Percentiles rank a stretch among this genome's conserved stretches.
Evolutionary conservation across 2,329 filamentous ascomycete species (phyloP).

Genomic region (Alternaria gaisen): DNA sequence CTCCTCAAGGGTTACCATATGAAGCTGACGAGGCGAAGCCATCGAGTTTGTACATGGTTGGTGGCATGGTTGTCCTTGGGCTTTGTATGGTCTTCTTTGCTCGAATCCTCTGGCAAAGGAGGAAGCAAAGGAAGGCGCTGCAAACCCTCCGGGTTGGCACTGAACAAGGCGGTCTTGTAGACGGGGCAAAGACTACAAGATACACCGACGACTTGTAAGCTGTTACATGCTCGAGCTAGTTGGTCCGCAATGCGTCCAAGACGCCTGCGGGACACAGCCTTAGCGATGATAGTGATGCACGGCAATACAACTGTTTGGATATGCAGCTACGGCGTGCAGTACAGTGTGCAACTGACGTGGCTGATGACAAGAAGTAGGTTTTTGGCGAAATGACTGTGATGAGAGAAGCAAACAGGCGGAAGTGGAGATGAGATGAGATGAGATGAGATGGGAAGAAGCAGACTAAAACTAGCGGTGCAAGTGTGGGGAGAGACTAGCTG

Average conservation of each 20-base stretch:
- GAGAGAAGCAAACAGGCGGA: neutral
- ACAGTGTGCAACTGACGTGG: too few relatives aligned
- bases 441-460: neutral
- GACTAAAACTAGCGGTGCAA: conserved; percentile 9
- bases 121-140: neutral
- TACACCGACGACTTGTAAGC: neutral
- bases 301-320: neutral
- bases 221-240: neutral
- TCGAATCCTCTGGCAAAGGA: neutral
- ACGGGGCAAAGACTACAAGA: neutral
- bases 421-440: neutral
- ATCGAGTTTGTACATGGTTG: neutral
- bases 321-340: neutral
- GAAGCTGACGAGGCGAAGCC: neutral
- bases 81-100: neutral
- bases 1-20: neutral
- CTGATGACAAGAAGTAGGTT: too few relatives aligned
- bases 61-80: neutral
- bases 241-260: neutral
- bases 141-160: neutral
- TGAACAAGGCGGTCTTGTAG: neutral
- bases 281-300: neutral
- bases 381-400: too few relatives aligned
- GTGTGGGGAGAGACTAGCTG: conserved; percentile 10
- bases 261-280: neutral